Evolutionary conservation across 345 rosid genomes (phyloP), one percentile per base, ranked within the genome.

Genomic region (Citrus unshiu): DNA sequence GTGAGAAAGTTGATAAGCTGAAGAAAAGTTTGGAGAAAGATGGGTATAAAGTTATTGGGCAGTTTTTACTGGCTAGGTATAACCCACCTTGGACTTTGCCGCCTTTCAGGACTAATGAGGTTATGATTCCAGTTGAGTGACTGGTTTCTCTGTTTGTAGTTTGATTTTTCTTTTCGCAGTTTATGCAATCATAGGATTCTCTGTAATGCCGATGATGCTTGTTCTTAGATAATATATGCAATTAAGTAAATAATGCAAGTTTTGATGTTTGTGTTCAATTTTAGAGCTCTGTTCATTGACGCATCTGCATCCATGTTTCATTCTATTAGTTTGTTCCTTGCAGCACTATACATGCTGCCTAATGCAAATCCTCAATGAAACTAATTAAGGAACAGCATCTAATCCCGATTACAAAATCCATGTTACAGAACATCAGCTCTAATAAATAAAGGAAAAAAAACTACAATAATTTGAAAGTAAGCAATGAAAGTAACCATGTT

Each of bases 11-110:
- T 74, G 92, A 88, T 84, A 90, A 84, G 89, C 84, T 93, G 40
- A 89, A 80, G 77, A 79, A 82, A 77, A 83, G 88, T 81, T 87
- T 95, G 79, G 91, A 88, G 83, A 88, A 79, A 84, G 98, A 93
- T 60, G 98, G 98, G 81, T 79, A 77, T 70, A 92, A 88, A 86
- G 81, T 92, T 72, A 71, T 59, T 40, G 98, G 99, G 21, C 88
- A 91, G 58, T 86, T 75, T 58, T 9, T 91, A 78, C 88, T 93
- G 71, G 96, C 91, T 68, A 89, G 99, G 90, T 92, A 90, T 80
- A 95, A 95, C 49, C 99, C 98, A 1, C 97, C 99, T 10, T 93
- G 95, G 93, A 91, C 98, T 65, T 54, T 93, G 79, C 97, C 97
- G 22, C 76, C 88, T 22, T 86, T 91, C 6, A 91, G 92, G 86